Conservation (phyloP, 192 early-diverging fungal genomes). For the Podila epicladia region DNA sequence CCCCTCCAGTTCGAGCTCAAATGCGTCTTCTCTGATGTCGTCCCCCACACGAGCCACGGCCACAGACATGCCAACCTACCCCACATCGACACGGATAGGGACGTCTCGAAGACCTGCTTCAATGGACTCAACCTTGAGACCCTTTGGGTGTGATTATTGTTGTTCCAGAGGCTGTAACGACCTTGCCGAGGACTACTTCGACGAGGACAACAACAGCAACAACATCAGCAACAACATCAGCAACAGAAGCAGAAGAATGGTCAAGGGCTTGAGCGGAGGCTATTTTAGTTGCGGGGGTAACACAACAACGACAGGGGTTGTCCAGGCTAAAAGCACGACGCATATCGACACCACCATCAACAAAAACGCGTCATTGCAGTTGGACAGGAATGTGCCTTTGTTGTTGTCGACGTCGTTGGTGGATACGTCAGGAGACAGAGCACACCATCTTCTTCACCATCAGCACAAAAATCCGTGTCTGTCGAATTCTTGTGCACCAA, state of each 20-base stretch:
- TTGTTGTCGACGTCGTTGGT: no score
- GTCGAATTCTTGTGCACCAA: neutral
- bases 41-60: neutral
- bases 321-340: neutral
- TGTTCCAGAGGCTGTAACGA: neutral
- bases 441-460: neutral
- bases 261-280: neutral
- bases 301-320: neutral
- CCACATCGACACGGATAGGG: neutral
- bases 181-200: neutral
- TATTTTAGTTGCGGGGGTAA: neutral
- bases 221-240: neutral
- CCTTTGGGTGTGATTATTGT: neutral
- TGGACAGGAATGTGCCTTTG: neutral
- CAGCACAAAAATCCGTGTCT: neutral
- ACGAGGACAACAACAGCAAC: neutral
- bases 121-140: neutral
- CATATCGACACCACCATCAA: neutral
- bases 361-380: conserved; percentile 3
- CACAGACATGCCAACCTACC: neutral
- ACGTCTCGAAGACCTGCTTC: neutral
- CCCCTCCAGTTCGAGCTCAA: neutral
- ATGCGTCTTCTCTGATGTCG: neutral
- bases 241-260: neutral
- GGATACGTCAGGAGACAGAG: no score